Conservation (phyloP, 176 grass and related monocot genomes). For the Zea luxurians region DNA sequence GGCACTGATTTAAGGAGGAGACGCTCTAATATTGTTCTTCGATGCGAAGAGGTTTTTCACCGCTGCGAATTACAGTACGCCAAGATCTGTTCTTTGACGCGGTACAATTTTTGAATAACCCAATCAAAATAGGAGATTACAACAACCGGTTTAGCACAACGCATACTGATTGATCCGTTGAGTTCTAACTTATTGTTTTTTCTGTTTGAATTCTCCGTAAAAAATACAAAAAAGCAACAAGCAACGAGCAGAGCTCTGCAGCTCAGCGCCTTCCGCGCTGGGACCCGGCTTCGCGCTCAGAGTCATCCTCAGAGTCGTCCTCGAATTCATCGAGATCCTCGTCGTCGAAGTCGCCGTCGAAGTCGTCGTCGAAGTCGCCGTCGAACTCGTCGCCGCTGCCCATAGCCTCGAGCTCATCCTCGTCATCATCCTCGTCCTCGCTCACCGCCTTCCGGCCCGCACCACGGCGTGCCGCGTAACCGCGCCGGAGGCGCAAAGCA, state of each 20-base stretch:
- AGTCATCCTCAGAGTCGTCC: not conserved
- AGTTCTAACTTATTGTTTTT: not conserved
- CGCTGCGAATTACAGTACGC: too few species aligned
- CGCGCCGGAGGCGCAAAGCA: conserved; percentile 16
- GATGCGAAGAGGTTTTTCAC: too few species aligned
- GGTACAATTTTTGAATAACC: not conserved
- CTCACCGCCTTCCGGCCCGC: conserved; percentile 19
- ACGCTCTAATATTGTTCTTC: too few species aligned
- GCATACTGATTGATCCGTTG: not conserved
- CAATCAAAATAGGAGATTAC: not conserved
- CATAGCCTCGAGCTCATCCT: not conserved
- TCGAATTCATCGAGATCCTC: conserved; percentile 11
- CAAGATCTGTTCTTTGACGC: too few species aligned
- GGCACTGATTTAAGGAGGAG: too few species aligned
- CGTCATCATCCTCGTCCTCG: conserved; percentile 26
- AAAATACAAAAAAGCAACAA: not conserved
- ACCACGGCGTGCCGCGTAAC: conserved; percentile 17
- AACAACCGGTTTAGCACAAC: not conserved
- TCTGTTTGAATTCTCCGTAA: not conserved
- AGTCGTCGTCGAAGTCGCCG: conserved; percentile 29
- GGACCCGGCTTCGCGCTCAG: not conserved
- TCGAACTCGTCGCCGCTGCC: conserved; percentile 29
- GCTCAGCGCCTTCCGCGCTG: conserved; percentile 26
- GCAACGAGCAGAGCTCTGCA: not conserved
- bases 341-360: conserved; percentile 25